Base-by-base conservation (phyloP, 1,139 yeast species). In the Yamadazyma sp. region DNA sequence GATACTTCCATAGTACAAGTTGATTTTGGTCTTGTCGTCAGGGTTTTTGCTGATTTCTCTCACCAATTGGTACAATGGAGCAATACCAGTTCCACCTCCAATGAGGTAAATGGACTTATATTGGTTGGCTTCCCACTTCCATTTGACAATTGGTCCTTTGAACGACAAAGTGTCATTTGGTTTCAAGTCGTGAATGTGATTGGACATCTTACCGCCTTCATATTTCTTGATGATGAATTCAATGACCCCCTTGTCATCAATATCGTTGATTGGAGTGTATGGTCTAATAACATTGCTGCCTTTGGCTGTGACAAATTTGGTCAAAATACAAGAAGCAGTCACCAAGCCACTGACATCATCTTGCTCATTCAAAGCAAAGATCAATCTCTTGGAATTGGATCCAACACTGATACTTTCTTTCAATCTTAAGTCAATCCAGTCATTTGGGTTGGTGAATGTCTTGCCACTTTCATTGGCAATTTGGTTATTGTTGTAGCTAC, bases 21-120 rank as follows among this genome's bases (percentile, higher is more conserved):
- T 64, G 47, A 86, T 85, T 59, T 82, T 76, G 51, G 97, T 88
- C 48, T 73, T 75, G 61, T 88, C 96, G 30, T 70, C 73, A 15
- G 94, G 90, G 56, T 86, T 81, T 48, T 73, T 70, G 53, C 86
- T 80, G 51, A 89, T 82, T 37, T 89, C 89, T 51, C 82, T 80
- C 52, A 89, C 76, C 57, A 89, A 85, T 70, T 89, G 96, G 64
- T 82, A 86, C 81, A 90, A 86, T 52, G 97, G 97, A 23, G 97
- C 86, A 55, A 89, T 86, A 52, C 96, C 97, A 32, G 95, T 86
- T 57, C 98, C 98, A 52, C 96, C 96, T 30, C 96, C 96, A 50
- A 92, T 82, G 89, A 92, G 89, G 41, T 85, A 86, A 50, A 87
- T 78, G 40, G 78, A 74, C 44, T 78, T 70, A 47, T 80, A 83